Conservation (phyloP, 108 stramenopile species). For the Skeletonema tropicum region DNA sequence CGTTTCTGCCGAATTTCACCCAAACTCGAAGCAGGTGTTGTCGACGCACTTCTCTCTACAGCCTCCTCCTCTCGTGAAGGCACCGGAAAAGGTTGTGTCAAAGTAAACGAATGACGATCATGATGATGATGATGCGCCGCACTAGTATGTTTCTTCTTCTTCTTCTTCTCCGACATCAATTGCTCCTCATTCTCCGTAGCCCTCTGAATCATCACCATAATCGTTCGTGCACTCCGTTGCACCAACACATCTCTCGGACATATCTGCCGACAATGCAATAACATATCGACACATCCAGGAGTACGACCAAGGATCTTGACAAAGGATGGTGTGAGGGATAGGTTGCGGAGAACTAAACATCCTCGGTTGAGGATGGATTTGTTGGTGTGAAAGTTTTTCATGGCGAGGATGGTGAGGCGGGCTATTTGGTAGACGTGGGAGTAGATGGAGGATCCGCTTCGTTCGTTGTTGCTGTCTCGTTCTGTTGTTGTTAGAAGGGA, state of each 20-base stretch:
- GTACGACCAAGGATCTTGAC: constrained; percentile 28
- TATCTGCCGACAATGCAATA: constrained; percentile 27
- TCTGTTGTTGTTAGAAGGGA: background rate
- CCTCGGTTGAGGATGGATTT: constrained; percentile 44
- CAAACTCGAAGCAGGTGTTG: too few relatives aligned
- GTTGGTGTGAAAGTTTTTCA: constrained; percentile 41
- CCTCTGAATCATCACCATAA: constrained; percentile 39
- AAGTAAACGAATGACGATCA: constrained; percentile 7
- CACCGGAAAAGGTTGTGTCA: constrained; percentile 10
- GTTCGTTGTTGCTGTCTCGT: constrained; percentile 9
- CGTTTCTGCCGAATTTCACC: too few relatives aligned
- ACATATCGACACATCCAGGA: constrained; percentile 35
- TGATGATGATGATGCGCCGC: background rate
- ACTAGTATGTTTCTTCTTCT: background rate
- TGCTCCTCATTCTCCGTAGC: background rate
- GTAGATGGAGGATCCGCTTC: constrained; percentile 28
- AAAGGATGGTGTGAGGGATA: constrained; percentile 34
- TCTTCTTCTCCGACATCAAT: background rate
- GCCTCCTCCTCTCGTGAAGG: background rate
- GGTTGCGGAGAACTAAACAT: constrained; percentile 37
- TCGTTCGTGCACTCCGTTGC: constrained; percentile 26
- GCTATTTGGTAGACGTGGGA: constrained; percentile 41
- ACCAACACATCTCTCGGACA: constrained; percentile 35
- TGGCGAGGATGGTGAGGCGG: constrained; percentile 41
- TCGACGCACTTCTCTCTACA: background rate